phyloP scores from a whole-genome alignment of 208 protist genomes.

The Leishmania amazonensis region DNA sequence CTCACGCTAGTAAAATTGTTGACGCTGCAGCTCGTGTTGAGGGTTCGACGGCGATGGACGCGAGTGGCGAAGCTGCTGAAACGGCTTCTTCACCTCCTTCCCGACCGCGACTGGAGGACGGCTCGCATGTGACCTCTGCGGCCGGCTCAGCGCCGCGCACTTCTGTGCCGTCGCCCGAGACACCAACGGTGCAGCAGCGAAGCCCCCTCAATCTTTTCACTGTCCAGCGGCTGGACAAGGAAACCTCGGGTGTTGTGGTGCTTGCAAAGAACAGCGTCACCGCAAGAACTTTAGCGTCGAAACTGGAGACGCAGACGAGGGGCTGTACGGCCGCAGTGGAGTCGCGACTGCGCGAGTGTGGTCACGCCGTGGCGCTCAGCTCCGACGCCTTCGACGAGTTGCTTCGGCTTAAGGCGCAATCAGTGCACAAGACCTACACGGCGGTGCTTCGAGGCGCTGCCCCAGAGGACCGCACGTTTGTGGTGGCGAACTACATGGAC shows the following conservation, averaged over 20 bases:
- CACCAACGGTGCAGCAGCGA: background rate
- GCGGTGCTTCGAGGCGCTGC: constrained; percentile 53
- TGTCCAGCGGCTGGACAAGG: constrained; percentile 89
- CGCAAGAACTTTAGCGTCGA: constrained; percentile 37
- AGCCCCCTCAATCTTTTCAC: constrained; percentile 28
- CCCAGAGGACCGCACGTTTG: constrained; percentile 30
- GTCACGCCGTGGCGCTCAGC: background rate
- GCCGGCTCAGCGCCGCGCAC: background rate
- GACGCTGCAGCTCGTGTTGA: background rate
- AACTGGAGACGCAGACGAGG: constrained; percentile 62
- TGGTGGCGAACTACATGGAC: constrained; percentile 66
- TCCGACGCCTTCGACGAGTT: constrained; percentile 36
- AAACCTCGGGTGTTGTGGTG: constrained; percentile 84
- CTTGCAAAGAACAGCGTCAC: constrained; percentile 27
- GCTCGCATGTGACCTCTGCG: background rate
- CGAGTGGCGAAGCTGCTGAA: background rate
- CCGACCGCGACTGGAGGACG: background rate
- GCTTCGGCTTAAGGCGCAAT: constrained; percentile 24
- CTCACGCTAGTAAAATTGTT: no score
- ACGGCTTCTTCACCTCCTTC: background rate
- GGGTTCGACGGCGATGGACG: background rate
- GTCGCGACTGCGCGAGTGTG: constrained; percentile 10
- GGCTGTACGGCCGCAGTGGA: constrained; percentile 20
- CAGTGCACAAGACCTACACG: constrained; percentile 63
- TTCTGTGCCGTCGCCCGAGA: background rate